Evolutionary conservation across 1,284 basidiomycete species (phyloP).

Genomic region (Puccinia triticina): DNA sequence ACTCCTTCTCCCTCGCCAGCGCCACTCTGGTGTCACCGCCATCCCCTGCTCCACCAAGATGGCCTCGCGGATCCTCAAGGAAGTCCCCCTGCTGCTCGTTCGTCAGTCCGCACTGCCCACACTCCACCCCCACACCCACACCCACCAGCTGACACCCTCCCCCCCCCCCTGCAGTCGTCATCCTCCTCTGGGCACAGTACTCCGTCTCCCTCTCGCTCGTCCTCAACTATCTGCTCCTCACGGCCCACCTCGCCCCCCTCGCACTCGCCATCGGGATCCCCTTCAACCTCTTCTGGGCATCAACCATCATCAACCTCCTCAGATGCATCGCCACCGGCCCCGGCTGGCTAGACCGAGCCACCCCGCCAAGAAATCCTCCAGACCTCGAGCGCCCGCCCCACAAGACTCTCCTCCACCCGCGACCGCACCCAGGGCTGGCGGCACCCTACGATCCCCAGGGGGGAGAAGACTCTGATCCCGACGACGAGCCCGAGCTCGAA

Average conservation of each 20-base stretch:
- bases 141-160: not conserved
- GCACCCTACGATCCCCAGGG: not conserved
- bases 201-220: slow-evolving; percentile 38
- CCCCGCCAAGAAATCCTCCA: not conserved
- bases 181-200: slow-evolving; percentile 42
- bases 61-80: slow-evolving; percentile 40
- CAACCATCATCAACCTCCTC: slow-evolving; percentile 33
- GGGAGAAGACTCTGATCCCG: not conserved
- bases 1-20: no score
- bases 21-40: no score
- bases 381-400: slow-evolving; percentile 15
- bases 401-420: not conserved
- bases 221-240: slow-evolving; percentile 27
- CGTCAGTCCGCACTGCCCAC: slow-evolving; percentile 29
- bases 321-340: slow-evolving; percentile 36
- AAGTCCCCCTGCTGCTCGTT: slow-evolving; percentile 45
- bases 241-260: not conserved
- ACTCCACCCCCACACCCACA: no score
- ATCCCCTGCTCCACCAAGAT: no score
- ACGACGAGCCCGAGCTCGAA: not conserved
- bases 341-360: slow-evolving; percentile 8
- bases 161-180: no score
- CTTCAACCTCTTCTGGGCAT: slow-evolving; percentile 36
- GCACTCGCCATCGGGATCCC: slow-evolving; percentile 18
- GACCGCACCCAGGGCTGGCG: no score